Evolutionary conservation across 495 filamentous ascomycete species (phyloP), one percentile per base, ranked within the genome.

Genomic region (Tetracladium marchalianum): DNA sequence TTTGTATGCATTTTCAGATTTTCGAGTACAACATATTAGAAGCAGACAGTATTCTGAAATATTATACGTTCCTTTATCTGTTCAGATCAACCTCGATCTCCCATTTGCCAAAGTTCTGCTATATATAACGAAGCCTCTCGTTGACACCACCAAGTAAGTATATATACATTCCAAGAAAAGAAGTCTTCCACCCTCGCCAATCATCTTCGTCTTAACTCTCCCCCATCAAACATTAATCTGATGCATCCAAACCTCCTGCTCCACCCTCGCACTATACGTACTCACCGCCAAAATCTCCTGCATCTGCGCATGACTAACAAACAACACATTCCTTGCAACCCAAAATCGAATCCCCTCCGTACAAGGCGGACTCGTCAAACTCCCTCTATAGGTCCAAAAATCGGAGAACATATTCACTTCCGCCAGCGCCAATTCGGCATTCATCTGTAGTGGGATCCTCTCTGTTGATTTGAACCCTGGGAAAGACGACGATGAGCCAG

Each of bases 301-400:
- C 47, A 56, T 60, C 44, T 58, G 46, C 46, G 52, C 46, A 18
- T 39, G 13, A 19, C 53, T 34, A 9, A 58, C 49, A 27, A 43
- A 47, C 43, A 61, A 13, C n/a, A 47, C 39, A 41, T 50, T 49
- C 18, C 51, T 46, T 32, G 46, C 37, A 9, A 54, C 46, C 7
- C 11, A 49, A 40, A 40, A 53, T 24, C 46, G 24, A 15, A 46
- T 49, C 2, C 51, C 51, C 38, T 54, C 51, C 15, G 36, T 54
- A 39, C 51, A 49, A 2, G 46, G 51, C 8, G 46, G 46, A 44
- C 41, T 41, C 11, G 46, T 54, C 41, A 54, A 39, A 31, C 46
- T 45, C n/a, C 60, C 55, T 22, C 47, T 17, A 43, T 61, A 61
- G n/a, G 60, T 61, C 55, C 55, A 57, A 40, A 59, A 63, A 31